A percentile compares a stretch with the other conserved stretches of the same genome.
phyloP scores from a whole-genome alignment of 2,329 filamentous ascomycete species.

The Ascochyta viciae-villosae region DNA sequence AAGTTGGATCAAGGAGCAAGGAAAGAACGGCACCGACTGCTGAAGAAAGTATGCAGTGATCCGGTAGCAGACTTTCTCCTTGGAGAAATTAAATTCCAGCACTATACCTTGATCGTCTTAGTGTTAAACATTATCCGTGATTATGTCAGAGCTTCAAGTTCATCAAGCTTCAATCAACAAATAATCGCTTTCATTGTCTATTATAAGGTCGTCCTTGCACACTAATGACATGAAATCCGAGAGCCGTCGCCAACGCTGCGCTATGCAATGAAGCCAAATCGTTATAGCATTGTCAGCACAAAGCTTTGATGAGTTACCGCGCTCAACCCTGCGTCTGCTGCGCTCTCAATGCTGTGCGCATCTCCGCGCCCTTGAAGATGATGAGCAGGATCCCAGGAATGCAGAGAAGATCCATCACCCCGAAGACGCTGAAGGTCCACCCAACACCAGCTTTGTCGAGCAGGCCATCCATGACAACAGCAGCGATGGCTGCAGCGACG shows the following conservation, averaged over 20 bases:
- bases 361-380: constrained; percentile 30
- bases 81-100: no score
- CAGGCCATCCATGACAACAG: constrained; percentile 46
- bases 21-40: constrained; percentile 8
- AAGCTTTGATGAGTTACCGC: neutral
- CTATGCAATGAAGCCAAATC: constrained; percentile 7
- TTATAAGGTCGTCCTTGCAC: neutral
- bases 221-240: neutral
- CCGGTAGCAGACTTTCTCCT: no score
- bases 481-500: constrained; percentile 50
- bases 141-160: no score
- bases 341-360: constrained; percentile 28
- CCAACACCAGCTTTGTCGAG: constrained; percentile 48
- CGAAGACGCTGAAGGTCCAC: constrained; percentile 53
- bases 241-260: constrained; percentile 2
- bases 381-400: constrained; percentile 34
- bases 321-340: constrained; percentile 20
- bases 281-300: neutral
- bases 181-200: neutral
- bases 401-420: constrained; percentile 40
- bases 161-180: neutral
- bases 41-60: neutral
- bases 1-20: constrained; percentile 36
- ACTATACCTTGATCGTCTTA: no score
- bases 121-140: no score